Evolutionary conservation across 164 flowering plant genomes (phyloP).

Genomic region (Vitis rupestris): DNA sequence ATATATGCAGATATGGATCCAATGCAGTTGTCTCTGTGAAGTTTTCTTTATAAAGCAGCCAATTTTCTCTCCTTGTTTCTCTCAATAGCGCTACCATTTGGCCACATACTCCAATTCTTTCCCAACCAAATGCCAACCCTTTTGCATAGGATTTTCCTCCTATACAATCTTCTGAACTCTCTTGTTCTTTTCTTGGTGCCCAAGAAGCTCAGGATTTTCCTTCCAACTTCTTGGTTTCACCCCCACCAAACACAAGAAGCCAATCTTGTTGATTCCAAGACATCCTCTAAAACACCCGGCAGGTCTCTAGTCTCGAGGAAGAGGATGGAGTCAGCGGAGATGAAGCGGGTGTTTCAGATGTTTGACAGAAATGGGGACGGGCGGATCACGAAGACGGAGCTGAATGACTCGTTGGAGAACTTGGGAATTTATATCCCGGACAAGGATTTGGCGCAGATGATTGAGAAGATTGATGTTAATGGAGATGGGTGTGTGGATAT

Average conservation of each 20-base stretch:
- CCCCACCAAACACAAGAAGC: not conserved
- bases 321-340: constrained; percentile 47
- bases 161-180: constrained; percentile 36
- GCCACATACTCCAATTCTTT: not conserved
- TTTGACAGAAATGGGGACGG: constrained; percentile 75
- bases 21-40: not conserved
- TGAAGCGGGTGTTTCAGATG: constrained; percentile 65
- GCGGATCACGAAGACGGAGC: constrained; percentile 58
- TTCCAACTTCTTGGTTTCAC: constrained; percentile 32
- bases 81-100: not conserved
- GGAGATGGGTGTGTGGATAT: constrained; percentile 72
- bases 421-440: constrained; percentile 61
- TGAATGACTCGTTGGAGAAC: constrained; percentile 57
- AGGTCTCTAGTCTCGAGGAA: not conserved
- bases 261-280: not conserved
- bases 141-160: constrained; percentile 28
- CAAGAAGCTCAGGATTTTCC: constrained; percentile 31
- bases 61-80: constrained; percentile 14
- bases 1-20: not conserved
- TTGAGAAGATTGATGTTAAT: constrained; percentile 59
- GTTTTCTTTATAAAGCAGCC: not conserved
- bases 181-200: constrained; percentile 40
- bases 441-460: constrained; percentile 49
- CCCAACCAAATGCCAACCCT: constrained; percentile 30
- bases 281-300: not conserved